Percentiles rank a stretch among this genome's conserved stretches.
Evolutionary conservation across 768 basidiomycete genomes (phyloP).

Genomic region (Scleroderma bovista): DNA sequence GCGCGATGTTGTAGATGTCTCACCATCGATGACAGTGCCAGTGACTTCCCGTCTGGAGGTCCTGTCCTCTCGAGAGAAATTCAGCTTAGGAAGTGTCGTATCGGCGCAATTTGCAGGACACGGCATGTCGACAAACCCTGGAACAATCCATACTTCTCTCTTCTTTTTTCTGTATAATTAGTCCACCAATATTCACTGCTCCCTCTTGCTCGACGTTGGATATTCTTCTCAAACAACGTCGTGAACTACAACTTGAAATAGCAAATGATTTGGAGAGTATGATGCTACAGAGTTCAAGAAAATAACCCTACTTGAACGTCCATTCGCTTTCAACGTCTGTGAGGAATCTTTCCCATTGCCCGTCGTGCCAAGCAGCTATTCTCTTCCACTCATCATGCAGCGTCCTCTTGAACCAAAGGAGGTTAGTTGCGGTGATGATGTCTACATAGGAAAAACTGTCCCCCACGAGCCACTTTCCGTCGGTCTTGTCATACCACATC

Average conservation of each 20-base stretch:
- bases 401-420: slow-evolving; percentile 16
- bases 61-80: slow-evolving; percentile 50
- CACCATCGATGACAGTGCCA: slow-evolving; percentile 63
- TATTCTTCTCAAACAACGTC: neutral
- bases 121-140: slow-evolving; percentile 62
- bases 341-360: slow-evolving; percentile 22
- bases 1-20: slow-evolving; percentile 46
- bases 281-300: too few species aligned
- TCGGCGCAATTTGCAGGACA: slow-evolving; percentile 42
- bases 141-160: slow-evolving; percentile 32
- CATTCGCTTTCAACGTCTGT: slow-evolving; percentile 21
- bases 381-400: slow-evolving; percentile 19
- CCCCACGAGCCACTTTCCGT: slow-evolving; percentile 28
- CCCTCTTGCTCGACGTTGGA: neutral
- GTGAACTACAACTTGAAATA: too few species aligned
- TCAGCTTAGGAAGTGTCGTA: slow-evolving; percentile 66
- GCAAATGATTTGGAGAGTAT: too few species aligned
- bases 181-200: neutral
- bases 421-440: slow-evolving; percentile 15
- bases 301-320: too few species aligned
- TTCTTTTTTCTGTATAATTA: neutral
- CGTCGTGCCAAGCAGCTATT: slow-evolving; percentile 19
- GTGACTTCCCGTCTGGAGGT: slow-evolving; percentile 44
- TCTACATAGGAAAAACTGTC: slow-evolving; percentile 28
- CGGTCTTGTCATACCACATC: slow-evolving; percentile 16